Evolutionary conservation across 768 basidiomycete genomes (phyloP).

Genomic region (Galerina sulciceps): DNA sequence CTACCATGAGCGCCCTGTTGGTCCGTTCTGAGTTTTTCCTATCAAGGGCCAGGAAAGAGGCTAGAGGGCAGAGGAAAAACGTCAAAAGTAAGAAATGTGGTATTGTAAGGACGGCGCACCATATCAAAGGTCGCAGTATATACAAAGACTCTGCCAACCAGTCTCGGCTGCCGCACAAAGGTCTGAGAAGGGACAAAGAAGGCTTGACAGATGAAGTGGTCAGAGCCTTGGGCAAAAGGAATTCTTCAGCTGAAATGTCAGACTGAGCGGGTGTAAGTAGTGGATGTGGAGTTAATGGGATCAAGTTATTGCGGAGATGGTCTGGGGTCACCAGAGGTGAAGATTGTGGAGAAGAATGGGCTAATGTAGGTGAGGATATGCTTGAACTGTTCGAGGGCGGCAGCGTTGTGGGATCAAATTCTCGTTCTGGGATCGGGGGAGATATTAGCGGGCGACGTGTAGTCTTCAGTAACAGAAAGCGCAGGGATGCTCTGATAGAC

Average conservation of each 20-base stretch:
- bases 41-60: slow-evolving; percentile 47
- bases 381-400: slow-evolving; percentile 54
- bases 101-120: slow-evolving; percentile 45
- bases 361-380: slow-evolving; percentile 69
- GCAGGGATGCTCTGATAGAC: slow-evolving; percentile 66
- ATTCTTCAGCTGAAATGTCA: slow-evolving; percentile 73
- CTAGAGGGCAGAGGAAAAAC: slow-evolving; percentile 27
- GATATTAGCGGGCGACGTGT: slow-evolving; percentile 78
- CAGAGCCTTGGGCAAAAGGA: slow-evolving; percentile 80
- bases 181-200: slow-evolving; percentile 66
- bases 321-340: slow-evolving; percentile 72
- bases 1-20: slow-evolving; percentile 66
- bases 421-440: slow-evolving; percentile 85
- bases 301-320: slow-evolving; percentile 80
- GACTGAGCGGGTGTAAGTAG: slow-evolving; percentile 59
- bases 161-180: slow-evolving; percentile 65
- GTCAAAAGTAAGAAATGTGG: slow-evolving; percentile 4
- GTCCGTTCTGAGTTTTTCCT: slow-evolving; percentile 38
- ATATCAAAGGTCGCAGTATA: slow-evolving; percentile 74
- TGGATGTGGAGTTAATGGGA: slow-evolving; percentile 66
- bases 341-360: slow-evolving; percentile 56
- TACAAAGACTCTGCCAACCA: slow-evolving; percentile 79
- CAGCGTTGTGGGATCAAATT: slow-evolving; percentile 77
- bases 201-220: slow-evolving; percentile 74
- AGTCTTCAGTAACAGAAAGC: slow-evolving; percentile 71